Conservation (phyloP, 495 filamentous ascomycete species). For the Annulohypoxylon bovei region DNA sequence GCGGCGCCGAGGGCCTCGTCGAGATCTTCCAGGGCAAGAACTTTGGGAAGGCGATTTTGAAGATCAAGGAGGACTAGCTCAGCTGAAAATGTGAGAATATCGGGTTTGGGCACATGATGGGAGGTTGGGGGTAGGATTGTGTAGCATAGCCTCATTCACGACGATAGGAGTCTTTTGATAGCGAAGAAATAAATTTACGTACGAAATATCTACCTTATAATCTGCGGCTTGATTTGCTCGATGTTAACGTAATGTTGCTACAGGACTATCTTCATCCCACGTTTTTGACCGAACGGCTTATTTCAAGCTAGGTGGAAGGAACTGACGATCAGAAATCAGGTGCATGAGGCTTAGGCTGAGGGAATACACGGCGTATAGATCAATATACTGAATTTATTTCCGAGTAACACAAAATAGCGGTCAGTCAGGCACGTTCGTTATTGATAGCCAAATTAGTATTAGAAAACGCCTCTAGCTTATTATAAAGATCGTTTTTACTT, state of each 20-base stretch:
- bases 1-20: conserved; percentile 76
- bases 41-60: conserved; percentile 90
- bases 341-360: neutral
- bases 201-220: neutral
- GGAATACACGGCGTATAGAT: neutral
- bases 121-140: neutral
- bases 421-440: no score
- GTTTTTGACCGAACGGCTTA: neutral
- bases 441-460: neutral
- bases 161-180: neutral
- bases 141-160: neutral
- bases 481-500: neutral
- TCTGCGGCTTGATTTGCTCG: neutral
- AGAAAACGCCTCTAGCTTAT: neutral
- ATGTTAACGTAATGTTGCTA: neutral
- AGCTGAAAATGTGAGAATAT: neutral
- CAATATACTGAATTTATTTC: neutral
- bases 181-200: neutral
- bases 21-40: conserved; percentile 87
- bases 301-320: neutral
- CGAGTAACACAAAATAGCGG: neutral
- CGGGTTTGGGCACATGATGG: neutral
- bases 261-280: neutral
- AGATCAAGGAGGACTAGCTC: conserved; percentile 61
- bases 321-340: neutral